Base-by-base conservation (phyloP, 257 asterid genomes). In the Fraxinus quadrangulata region DNA sequence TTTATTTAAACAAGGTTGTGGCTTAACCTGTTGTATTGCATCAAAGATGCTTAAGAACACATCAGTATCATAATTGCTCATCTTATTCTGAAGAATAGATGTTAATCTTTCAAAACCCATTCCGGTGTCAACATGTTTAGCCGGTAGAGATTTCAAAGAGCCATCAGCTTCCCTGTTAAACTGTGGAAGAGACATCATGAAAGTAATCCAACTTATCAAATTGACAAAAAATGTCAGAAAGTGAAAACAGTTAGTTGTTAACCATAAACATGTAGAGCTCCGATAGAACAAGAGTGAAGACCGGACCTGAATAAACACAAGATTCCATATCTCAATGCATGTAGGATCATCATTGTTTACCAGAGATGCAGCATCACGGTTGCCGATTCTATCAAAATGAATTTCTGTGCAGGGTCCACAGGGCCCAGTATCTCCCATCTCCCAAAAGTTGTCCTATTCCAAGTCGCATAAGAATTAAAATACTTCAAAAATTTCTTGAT, bases 381-480 rank as follows among this genome's bases (percentile, higher is more conserved):
- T 88, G 17, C 99, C 99, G 37, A 96, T 91, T 84, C 98, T 87
- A 80, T 96, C 98, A 72, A 88, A 96, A 81, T 96, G 99, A 76
- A 93, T 88, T 85, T 96, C 98, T 0, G 98, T 90, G 85, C 97
- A 93, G 72, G 99, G 98, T 63, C 99, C 99, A 75, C 99, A 93
- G 6, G 99, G 98, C 42, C 99, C 98, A 13, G 98, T 90, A 87
- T 96, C 98, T 70, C 99, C 99, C 99, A 96, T 96, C 86, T 96
- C 99, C 99, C 99, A 96, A 76, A 96, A 96, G 67, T 93, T 93
- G 86, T 93, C 99, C 98, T 94, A 54, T 73, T 72, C 68, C 75
- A 65, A 75, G 65, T 68, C 51, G 56, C 70, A 77, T 9, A 69
- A 77, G 61, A 79, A 70, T 56, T 63, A 16, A 45, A 63, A 24